Base-by-base conservation (phyloP, 768 basidiomycete genomes). In the Sarcodon sp. region DNA sequence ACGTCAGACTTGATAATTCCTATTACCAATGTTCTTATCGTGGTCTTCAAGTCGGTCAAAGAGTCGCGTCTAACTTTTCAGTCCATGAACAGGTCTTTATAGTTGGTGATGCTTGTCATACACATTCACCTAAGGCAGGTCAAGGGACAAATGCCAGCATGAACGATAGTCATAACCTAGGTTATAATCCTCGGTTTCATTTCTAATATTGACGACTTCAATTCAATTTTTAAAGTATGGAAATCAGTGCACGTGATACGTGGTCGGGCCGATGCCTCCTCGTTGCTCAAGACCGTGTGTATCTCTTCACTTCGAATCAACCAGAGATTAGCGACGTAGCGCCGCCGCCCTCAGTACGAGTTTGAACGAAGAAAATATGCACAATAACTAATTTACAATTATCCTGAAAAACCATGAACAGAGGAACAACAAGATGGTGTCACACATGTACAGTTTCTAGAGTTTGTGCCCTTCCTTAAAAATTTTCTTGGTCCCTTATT, bases 81-180 rank as follows among this genome's bases (percentile, higher is more conserved):
- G 54, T 66, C 0, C 51, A 67, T 35, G 59, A 76, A 33, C 71
- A 77, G 4, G 64, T 77, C 2, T 75, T 78, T 53, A 77, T 79
- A 43, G 77, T 71, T 0, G 76, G 77, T 12, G 75, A 75, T 51
- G 75, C 75, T 3, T 77, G 71, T 35, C 71, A 69, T 49, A 70
- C 68, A 12, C 69, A 69, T 44, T 70, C 66, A 0, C 66, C 66
- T 0, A 68, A 69, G 58, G 70, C 69, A 46, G 67, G 68, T 5
- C 75, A 76, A 49, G 75, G 72, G 1, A 69, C 72, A 73, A 75
- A 74, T 32, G 73, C 73, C 4, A 68, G 69, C 44, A 74, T 76
- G 65, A 73, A 69, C 47, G 76, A 78, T 48, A 60, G 70, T 0
- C 76, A 73, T 55, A 77, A 78, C 53, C 65, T 77, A 11, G 58